Conservation (phyloP, 2,329 filamentous ascomycete species). For the Neopestalotiopsis sp. region DNA sequence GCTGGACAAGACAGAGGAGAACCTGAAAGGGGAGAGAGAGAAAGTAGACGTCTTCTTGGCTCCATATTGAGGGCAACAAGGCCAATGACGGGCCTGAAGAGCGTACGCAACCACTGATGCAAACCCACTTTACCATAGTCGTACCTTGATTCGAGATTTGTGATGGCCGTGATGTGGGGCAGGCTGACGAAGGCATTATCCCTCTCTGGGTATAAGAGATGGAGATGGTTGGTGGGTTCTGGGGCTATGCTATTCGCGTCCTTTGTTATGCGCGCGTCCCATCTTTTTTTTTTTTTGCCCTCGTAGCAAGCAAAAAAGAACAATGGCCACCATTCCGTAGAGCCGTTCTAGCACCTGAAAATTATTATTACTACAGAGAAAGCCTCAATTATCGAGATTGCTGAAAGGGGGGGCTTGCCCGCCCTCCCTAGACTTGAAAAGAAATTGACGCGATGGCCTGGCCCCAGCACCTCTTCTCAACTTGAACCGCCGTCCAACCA, state of each 20-base stretch:
- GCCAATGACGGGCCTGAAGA: not conserved
- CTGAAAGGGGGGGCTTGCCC: not conserved
- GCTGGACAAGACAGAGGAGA: not conserved
- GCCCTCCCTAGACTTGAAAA: not conserved
- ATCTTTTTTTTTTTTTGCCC: too few relatives aligned
- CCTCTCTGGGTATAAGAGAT: constrained; percentile 15
- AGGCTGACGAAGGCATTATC: constrained; percentile 15
- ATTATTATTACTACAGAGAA: not conserved
- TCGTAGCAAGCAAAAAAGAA: not conserved
- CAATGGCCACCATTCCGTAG: not conserved
- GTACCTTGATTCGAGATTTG: constrained; percentile 9
- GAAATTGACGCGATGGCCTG: not conserved
- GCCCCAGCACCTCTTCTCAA: not conserved
- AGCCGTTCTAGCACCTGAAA: not conserved
- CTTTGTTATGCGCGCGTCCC: not conserved
- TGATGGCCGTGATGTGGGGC: constrained; percentile 6
- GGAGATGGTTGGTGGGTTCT: constrained; percentile 2
- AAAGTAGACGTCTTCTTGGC: not conserved
- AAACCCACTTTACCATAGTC: not conserved
- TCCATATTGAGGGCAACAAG: not conserved
- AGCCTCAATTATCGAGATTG: constrained; percentile 1
- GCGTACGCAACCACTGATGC: constrained; percentile 3
- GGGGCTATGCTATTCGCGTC: constrained; percentile 14
- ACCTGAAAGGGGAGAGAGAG: constrained; percentile 2
- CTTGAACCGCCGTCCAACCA: not conserved